These are phyloP conservation scores for Castanospermum australe DNA, from an alignment of 306 rosid species.

Conservation along the genomic window DNA sequence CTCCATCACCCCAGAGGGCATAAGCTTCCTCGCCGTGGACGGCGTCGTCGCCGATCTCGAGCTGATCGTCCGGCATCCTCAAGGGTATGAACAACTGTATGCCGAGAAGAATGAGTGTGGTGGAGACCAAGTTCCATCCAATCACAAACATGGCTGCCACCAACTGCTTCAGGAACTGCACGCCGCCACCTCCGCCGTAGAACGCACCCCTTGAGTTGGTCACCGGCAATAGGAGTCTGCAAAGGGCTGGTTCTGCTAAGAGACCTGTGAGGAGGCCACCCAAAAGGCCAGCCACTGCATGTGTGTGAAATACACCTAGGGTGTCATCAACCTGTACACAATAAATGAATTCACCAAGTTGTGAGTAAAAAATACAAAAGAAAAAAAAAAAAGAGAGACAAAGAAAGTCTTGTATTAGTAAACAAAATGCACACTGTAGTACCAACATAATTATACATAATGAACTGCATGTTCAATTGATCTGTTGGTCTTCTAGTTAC, in stretches of 20 bases:
- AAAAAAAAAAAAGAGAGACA: neutral
- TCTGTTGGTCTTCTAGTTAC: neutral
- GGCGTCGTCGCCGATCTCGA: conserved; percentile 86
- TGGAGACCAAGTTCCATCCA: conserved; percentile 90
- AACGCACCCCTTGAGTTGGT: conserved; percentile 72
- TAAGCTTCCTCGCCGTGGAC: conserved; percentile 98
- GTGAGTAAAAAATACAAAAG: neutral
- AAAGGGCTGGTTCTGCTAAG: conserved; percentile 83
- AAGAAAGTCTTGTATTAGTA: neutral
- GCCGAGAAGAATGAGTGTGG: conserved; percentile 66
- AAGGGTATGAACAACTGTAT: conserved; percentile 71
- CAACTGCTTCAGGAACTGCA: conserved; percentile 73
- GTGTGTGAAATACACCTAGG: conserved; percentile 93
- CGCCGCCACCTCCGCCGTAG: conserved; percentile 74
- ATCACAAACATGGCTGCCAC: conserved; percentile 67
- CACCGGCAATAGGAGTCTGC: conserved; percentile 55
- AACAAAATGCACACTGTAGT: neutral
- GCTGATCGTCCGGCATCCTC: conserved; percentile 86
- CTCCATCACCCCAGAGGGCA: conserved; percentile 99
- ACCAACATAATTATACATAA: neutral
- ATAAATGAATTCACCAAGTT: neutral
- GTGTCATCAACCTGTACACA: conserved; percentile 77
- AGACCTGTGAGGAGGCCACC: conserved; percentile 94
- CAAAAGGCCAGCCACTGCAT: conserved; percentile 88
- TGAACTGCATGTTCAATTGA: neutral